These are phyloP conservation scores for Sclerotinia subarctica DNA, from an alignment of 2,329 filamentous ascomycete species.

Conservation along the genomic window DNA sequence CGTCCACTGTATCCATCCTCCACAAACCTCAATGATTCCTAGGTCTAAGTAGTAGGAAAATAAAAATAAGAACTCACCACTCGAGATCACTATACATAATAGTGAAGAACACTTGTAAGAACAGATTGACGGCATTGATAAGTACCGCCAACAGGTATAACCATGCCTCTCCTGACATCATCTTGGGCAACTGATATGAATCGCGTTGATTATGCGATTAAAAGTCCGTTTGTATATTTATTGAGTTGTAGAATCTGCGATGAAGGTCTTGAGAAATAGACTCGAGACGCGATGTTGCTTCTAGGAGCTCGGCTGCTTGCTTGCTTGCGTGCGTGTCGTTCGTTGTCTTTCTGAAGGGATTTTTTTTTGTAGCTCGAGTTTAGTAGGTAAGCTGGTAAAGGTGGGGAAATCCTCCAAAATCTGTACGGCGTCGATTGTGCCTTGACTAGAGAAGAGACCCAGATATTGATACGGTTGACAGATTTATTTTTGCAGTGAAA, in stretches of 20 bases:
- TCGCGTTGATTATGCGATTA: slow-evolving; percentile 23
- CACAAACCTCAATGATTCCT: neutral
- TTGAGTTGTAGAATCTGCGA: slow-evolving; percentile 1
- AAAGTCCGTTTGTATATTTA: neutral
- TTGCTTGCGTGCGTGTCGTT: slow-evolving; percentile 9
- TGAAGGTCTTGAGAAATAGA: neutral
- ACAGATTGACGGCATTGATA: slow-evolving; percentile 99
- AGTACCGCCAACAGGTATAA: slow-evolving; percentile 95
- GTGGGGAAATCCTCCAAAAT: slow-evolving; percentile 17
- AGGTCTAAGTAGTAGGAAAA: neutral
- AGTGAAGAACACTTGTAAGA: slow-evolving; percentile 99
- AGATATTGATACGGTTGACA: neutral
- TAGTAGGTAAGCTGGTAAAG: slow-evolving; percentile 8
- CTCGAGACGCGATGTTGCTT: slow-evolving; percentile 12
- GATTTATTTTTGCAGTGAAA: slow-evolving; percentile 1
- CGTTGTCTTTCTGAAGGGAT: slow-evolving; percentile 14
- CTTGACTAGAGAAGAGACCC: neutral
- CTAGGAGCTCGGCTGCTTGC: slow-evolving; percentile 15
- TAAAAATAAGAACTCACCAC: slow-evolving; percentile 64
- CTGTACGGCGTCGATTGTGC: neutral
- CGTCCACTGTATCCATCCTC: no score
- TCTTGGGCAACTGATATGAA: slow-evolving; percentile 38
- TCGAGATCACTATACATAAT: slow-evolving; percentile 99
- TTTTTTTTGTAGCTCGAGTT: slow-evolving; percentile 19
- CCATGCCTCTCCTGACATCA: slow-evolving; percentile 97